Conservation (phyloP, 345 rosid species). For the rapeseed (Brassica napus) region DNA sequence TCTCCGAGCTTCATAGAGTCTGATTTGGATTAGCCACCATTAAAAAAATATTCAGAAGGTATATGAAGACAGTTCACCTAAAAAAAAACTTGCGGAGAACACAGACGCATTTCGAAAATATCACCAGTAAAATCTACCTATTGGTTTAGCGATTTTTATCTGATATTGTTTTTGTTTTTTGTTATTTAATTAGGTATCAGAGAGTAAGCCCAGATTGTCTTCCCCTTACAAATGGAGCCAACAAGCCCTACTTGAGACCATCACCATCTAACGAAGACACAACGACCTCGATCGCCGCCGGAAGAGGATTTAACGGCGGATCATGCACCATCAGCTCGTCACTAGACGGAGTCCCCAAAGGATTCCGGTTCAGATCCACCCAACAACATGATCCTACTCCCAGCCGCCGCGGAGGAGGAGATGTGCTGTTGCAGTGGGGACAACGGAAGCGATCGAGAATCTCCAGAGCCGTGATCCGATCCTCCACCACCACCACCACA, state of each 20-base stretch:
- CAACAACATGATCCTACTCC: conserved; percentile 21
- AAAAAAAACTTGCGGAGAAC: background rate
- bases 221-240: conserved; percentile 47
- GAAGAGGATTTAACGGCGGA: conserved; percentile 41
- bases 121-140: background rate
- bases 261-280: conserved; percentile 38
- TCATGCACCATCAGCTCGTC: conserved; percentile 32
- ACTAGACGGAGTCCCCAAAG: conserved; percentile 30
- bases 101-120: conserved; percentile 2
- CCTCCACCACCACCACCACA: conserved; percentile 31
- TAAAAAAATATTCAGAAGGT: background rate
- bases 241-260: conserved; percentile 45
- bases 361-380: conserved; percentile 39
- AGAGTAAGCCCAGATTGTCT: conserved; percentile 59
- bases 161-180: background rate
- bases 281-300: conserved; percentile 33
- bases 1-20: background rate
- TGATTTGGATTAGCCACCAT: background rate
- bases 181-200: conserved; percentile 49
- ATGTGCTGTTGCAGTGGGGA: conserved; percentile 65
- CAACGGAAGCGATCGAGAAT: conserved; percentile 65
- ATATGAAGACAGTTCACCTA: background rate
- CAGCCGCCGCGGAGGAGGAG: conserved; percentile 43
- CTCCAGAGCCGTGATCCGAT: conserved; percentile 56
- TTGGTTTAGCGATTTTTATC: conserved; percentile 4